phyloP scores from a whole-genome alignment of 805 yeast genomes.

The Wickerhamiella spandovensis region DNA sequence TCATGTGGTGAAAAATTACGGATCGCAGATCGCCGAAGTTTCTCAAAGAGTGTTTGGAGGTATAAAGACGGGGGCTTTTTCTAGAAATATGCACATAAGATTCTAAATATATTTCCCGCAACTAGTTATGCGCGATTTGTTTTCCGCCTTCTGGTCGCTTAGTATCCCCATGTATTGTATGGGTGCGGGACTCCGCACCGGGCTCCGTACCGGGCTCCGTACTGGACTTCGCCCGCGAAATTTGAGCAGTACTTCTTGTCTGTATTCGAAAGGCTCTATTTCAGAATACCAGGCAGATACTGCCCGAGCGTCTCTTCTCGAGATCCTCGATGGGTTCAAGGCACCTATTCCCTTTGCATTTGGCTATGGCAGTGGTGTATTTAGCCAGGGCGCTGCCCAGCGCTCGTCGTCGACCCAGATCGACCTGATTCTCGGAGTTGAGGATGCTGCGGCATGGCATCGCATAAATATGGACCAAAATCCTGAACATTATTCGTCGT shows the following conservation, averaged over 20 bases:
- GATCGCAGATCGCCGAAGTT: no score
- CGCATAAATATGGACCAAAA: conserved; percentile 48
- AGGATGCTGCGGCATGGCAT: conserved; percentile 67
- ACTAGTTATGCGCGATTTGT: not conserved
- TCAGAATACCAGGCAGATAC: not conserved
- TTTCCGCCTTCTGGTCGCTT: not conserved
- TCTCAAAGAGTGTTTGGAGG: no score
- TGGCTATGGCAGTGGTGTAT: conserved; percentile 93
- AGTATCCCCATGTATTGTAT: not conserved
- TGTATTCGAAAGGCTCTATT: not conserved
- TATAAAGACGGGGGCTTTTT: no score
- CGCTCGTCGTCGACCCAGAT: conserved; percentile 39
- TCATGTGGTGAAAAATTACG: not conserved
- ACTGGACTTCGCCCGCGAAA: not conserved
- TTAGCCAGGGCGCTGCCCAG: conserved; percentile 50
- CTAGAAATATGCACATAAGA: not conserved
- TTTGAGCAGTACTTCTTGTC: no score
- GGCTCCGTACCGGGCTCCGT: not conserved
- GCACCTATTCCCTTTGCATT: conserved; percentile 70
- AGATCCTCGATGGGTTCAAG: conserved; percentile 42
- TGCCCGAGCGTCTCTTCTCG: conserved; percentile 23
- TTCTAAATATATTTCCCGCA: not conserved
- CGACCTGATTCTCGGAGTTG: conserved; percentile 74
- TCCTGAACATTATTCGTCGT: conserved; percentile 65
- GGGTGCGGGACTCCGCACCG: not conserved